Evolutionary conservation across 441 rosid species (phyloP).

Genomic region (Pelargonium myrrhifolium): DNA sequence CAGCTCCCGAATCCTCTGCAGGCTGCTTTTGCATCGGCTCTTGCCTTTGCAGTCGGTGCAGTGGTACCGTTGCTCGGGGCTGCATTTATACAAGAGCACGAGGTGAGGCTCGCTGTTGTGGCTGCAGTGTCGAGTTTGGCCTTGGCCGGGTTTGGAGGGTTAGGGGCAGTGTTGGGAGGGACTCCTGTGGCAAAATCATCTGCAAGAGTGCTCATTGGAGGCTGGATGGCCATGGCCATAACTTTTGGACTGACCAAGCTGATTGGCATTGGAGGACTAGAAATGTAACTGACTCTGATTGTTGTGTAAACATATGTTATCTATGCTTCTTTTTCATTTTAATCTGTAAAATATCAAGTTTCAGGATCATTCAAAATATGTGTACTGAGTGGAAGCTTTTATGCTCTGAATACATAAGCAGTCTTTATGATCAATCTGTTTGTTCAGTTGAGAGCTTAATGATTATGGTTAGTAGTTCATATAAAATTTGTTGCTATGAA

Average conservation of each 20-base stretch:
- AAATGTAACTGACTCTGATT: background rate
- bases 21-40: slow-evolving; percentile 3
- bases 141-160: background rate
- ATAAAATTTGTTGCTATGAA: no score
- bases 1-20: slow-evolving; percentile 5
- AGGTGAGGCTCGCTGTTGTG: background rate
- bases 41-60: background rate
- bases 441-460: no score
- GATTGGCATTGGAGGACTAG: background rate
- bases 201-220: background rate
- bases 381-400: no score
- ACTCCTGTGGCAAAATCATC: slow-evolving; percentile 1
- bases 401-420: no score
- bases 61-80: background rate
- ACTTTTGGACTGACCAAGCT: slow-evolving; percentile 4
- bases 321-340: background rate
- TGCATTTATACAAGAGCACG: background rate
- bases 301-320: background rate
- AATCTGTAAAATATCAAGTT: background rate
- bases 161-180: background rate
- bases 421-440: no score
- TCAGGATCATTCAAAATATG: no score
- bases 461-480: no score
- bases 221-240: slow-evolving; percentile 8
- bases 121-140: slow-evolving; percentile 1